These are phyloP conservation scores for Terfezia boudieri DNA, from an alignment of 495 filamentous ascomycete species.

Conservation along the genomic window DNA sequence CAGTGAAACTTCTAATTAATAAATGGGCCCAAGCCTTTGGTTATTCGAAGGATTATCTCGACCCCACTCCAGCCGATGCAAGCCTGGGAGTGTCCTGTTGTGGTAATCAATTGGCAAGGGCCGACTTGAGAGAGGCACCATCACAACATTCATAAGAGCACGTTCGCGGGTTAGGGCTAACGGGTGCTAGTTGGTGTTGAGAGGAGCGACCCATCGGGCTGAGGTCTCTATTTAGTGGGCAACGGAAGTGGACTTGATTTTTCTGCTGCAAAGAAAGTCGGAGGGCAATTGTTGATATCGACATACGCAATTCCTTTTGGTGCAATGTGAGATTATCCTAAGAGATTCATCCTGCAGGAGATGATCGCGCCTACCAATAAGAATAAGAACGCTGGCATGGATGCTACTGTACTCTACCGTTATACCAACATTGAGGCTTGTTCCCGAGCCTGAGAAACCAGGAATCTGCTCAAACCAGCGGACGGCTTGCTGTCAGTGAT, in stretches of 20 bases:
- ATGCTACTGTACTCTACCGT: too few relatives aligned
- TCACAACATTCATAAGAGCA: not conserved
- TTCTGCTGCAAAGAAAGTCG: slow-evolving; percentile 35
- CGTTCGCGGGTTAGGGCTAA: not conserved
- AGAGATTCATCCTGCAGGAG: slow-evolving; percentile 20
- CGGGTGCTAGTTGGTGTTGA: too few relatives aligned
- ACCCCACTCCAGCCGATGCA: slow-evolving; percentile 30
- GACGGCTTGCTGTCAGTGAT: too few relatives aligned
- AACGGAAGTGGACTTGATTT: slow-evolving; percentile 41
- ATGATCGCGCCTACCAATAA: slow-evolving; percentile 32
- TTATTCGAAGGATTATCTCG: slow-evolving; percentile 33
- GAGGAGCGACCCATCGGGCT: slow-evolving; percentile 21
- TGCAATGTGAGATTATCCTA: too few relatives aligned
- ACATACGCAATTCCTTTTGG: slow-evolving; percentile 23
- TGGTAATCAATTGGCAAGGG: slow-evolving; percentile 38
- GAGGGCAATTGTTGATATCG: slow-evolving; percentile 38
- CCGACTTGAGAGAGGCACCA: slow-evolving; percentile 28
- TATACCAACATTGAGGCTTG: too few relatives aligned
- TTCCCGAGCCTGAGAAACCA: too few relatives aligned
- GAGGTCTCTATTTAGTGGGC: slow-evolving; percentile 43
- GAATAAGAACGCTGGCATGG: slow-evolving; percentile 22
- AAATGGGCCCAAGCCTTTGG: slow-evolving; percentile 37
- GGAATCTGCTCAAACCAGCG: too few relatives aligned
- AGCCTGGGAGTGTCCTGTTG: slow-evolving; percentile 45
- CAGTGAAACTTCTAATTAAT: slow-evolving; percentile 15